Evolutionary conservation across 805 yeast species (phyloP).

Genomic region (Pichia phayaonensis): DNA sequence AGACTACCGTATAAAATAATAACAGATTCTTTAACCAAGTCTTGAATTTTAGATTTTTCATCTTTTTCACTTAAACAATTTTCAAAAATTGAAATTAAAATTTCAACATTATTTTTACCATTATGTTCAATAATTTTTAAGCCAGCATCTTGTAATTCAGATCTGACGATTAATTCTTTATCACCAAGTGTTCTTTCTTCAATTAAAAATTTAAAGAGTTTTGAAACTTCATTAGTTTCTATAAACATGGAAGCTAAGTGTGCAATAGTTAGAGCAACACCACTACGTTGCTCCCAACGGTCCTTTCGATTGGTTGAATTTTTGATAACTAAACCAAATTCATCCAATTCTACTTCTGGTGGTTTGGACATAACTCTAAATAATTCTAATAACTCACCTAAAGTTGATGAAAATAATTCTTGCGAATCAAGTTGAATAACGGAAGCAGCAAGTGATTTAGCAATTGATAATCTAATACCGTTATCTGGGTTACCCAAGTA

Average conservation of each 20-base stretch:
- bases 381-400: slow-evolving; percentile 43
- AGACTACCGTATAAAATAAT: slow-evolving; percentile 86
- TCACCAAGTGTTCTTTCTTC: slow-evolving; percentile 67
- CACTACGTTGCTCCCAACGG: slow-evolving; percentile 79
- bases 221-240: slow-evolving; percentile 35
- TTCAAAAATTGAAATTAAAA: slow-evolving; percentile 77
- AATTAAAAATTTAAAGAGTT: slow-evolving; percentile 51
- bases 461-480: slow-evolving; percentile 66
- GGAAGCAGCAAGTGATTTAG: slow-evolving; percentile 62
- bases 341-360: slow-evolving; percentile 70
- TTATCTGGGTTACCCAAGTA: slow-evolving; percentile 50
- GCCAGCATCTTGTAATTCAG: slow-evolving; percentile 87
- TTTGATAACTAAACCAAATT: slow-evolving; percentile 69
- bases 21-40: slow-evolving; percentile 65
- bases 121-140: slow-evolving; percentile 56
- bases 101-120: slow-evolving; percentile 64
- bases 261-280: slow-evolving; percentile 63
- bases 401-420: slow-evolving; percentile 25
- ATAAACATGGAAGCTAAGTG: slow-evolving; percentile 44
- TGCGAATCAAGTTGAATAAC: slow-evolving; percentile 27
- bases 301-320: slow-evolving; percentile 57
- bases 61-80: slow-evolving; percentile 46
- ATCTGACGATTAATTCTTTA: slow-evolving; percentile 60
- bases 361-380: slow-evolving; percentile 59
- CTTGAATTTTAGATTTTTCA: slow-evolving; percentile 42